Evolutionary conservation across 306 rosid genomes (phyloP).

Genomic region (Coriaria nepalensis): DNA sequence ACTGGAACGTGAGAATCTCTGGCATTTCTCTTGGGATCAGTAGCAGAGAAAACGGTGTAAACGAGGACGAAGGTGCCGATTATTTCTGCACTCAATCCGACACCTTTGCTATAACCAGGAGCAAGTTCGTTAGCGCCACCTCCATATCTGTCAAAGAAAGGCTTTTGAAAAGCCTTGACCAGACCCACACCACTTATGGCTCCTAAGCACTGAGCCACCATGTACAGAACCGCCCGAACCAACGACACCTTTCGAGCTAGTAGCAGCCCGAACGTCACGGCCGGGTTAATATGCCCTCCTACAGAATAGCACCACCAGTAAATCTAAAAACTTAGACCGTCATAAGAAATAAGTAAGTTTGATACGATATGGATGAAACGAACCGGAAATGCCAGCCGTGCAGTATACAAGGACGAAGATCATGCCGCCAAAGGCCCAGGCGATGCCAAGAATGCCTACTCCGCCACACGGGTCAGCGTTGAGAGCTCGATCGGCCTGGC

Average conservation of each 20-base stretch:
- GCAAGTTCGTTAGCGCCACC: conserved; percentile 47
- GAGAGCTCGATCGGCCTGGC: conserved; percentile 22
- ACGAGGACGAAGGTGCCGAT: conserved; percentile 58
- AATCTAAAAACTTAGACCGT: too few species aligned
- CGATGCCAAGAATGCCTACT: conserved; percentile 52
- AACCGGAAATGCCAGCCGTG: conserved; percentile 78
- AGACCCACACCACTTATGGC: conserved; percentile 57
- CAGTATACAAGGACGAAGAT: conserved; percentile 92
- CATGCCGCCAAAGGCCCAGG: conserved; percentile 91
- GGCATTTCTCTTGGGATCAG: conserved; percentile 55
- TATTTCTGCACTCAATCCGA: conserved; percentile 59
- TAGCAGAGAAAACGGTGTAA: conserved; percentile 73
- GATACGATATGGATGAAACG: neutral
- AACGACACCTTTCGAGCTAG: conserved; percentile 68
- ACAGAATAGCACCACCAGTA: neutral
- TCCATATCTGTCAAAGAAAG: conserved; percentile 23
- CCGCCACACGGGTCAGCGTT: conserved; percentile 31
- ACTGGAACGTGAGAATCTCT: conserved; percentile 69
- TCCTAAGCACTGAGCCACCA: conserved; percentile 61
- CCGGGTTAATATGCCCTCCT: conserved; percentile 49
- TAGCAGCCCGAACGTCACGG: conserved; percentile 26
- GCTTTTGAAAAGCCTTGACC: conserved; percentile 41
- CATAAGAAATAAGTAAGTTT: too few species aligned
- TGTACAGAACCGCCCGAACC: conserved; percentile 44
- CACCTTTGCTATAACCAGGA: conserved; percentile 37